These are phyloP conservation scores for Paracorniculantispora psalliotae DNA, from an alignment of 2,329 filamentous ascomycete genomes.

Conservation along the genomic window DNA sequence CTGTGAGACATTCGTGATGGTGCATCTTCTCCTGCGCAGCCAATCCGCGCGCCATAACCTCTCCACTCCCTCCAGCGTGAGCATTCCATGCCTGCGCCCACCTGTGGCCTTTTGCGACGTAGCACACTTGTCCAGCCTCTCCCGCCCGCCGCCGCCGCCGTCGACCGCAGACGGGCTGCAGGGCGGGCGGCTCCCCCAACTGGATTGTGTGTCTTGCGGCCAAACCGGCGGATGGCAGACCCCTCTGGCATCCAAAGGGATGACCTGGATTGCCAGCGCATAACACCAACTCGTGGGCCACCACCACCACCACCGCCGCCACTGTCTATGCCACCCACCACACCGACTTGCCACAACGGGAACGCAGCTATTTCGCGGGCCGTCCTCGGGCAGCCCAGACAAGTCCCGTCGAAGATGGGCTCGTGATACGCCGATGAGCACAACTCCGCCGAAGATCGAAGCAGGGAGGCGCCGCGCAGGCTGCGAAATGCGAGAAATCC, in stretches of 20 bases:
- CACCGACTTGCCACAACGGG: neutral
- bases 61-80: neutral
- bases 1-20: neutral
- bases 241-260: slow-evolving; percentile 3
- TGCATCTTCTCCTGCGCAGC: neutral
- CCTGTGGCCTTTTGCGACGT: too few relatives aligned
- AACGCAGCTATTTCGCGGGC: neutral
- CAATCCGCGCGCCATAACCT: neutral
- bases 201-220: slow-evolving; percentile 2
- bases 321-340: too few relatives aligned
- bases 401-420: neutral
- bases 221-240: neutral
- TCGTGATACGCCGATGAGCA: neutral
- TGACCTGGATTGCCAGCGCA: slow-evolving; percentile 10
- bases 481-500: neutral
- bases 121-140: neutral
- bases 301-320: neutral
- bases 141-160: neutral
- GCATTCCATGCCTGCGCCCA: neutral
- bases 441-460: neutral
- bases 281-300: neutral
- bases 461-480: neutral
- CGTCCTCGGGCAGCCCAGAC: neutral
- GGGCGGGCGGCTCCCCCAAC: neutral
- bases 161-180: neutral